phyloP scores from a whole-genome alignment of 192 early-diverging fungal species.

The Coemansia sp. region DNA sequence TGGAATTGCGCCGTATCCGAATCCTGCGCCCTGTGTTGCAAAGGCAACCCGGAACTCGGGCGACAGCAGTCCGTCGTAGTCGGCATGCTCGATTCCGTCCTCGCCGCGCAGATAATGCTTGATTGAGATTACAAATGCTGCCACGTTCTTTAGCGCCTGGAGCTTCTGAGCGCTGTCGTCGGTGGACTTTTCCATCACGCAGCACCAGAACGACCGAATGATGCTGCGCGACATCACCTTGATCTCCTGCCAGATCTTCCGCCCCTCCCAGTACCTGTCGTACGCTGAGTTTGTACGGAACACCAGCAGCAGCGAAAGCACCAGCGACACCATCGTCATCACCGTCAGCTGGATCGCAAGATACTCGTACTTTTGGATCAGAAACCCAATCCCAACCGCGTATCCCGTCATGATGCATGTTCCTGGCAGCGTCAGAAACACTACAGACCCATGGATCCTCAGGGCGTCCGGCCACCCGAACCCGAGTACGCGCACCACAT shows the following conservation, averaged over 20 bases:
- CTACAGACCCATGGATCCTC: slow-evolving; percentile 52
- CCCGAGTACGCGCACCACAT: slow-evolving; percentile 33
- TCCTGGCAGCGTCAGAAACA: slow-evolving; percentile 40
- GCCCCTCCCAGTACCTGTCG: slow-evolving; percentile 86
- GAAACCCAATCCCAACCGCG: slow-evolving; percentile 49
- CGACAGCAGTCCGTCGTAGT: slow-evolving; percentile 64
- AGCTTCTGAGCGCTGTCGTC: slow-evolving; percentile 56
- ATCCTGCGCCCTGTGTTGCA: slow-evolving; percentile 24
- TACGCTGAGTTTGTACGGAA: slow-evolving; percentile 65
- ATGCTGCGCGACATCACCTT: slow-evolving; percentile 72
- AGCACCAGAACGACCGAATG: slow-evolving; percentile 77
- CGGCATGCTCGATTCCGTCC: slow-evolving; percentile 64
- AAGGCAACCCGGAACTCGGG: slow-evolving; percentile 49
- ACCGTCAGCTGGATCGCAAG: slow-evolving; percentile 38
- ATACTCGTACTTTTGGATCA: slow-evolving; percentile 33
- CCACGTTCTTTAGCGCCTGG: slow-evolving; percentile 78
- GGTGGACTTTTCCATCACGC: slow-evolving; percentile 55
- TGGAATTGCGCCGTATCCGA: slow-evolving; percentile 40
- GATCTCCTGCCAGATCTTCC: slow-evolving; percentile 77
- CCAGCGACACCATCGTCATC: slow-evolving; percentile 54
- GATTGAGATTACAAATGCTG: slow-evolving; percentile 74
- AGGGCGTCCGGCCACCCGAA: slow-evolving; percentile 46
- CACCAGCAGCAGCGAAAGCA: slow-evolving; percentile 58
- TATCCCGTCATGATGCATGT: slow-evolving; percentile 50
- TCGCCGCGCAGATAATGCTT: slow-evolving; percentile 88